These are phyloP conservation scores for Astrephomene gubernaculifera DNA, from an alignment of 139 green algal genomes.

Conservation along the genomic window DNA sequence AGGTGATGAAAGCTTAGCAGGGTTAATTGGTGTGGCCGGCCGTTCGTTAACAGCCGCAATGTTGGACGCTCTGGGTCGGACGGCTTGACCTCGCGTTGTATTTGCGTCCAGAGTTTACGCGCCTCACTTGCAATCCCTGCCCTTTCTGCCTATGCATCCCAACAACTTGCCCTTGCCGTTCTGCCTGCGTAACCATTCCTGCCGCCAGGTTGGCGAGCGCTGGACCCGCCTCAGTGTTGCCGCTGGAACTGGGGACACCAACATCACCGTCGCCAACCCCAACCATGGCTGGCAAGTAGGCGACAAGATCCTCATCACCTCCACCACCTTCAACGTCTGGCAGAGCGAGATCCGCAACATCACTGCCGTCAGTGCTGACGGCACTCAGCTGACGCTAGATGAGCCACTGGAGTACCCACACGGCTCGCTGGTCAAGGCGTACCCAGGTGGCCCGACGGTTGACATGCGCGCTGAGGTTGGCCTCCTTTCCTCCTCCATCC, in stretches of 20 bases:
- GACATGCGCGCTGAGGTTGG: slow-evolving; percentile 58
- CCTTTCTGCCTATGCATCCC: no score
- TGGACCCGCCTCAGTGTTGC: slow-evolving; percentile 57
- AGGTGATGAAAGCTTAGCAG: not conserved
- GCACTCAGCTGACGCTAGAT: slow-evolving; percentile 48
- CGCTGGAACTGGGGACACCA: slow-evolving; percentile 42
- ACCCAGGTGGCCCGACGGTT: slow-evolving; percentile 19
- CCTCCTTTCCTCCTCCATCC: slow-evolving; percentile 30
- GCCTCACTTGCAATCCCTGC: no score
- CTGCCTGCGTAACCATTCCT: no score
- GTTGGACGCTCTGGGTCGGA: no score
- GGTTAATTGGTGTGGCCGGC: no score
- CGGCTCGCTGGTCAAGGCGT: not conserved
- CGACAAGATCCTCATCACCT: slow-evolving; percentile 54
- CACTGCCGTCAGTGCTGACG: slow-evolving; percentile 11
- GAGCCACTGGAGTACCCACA: slow-evolving; percentile 44
- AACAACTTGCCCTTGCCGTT: not conserved
- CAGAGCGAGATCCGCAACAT: slow-evolving; percentile 59
- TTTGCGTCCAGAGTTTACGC: no score
- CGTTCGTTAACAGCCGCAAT: no score
- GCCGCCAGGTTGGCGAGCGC: slow-evolving; percentile 35
- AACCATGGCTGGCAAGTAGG: slow-evolving; percentile 51
- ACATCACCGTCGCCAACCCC: slow-evolving; percentile 34
- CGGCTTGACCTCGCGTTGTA: no score
- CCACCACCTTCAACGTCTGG: slow-evolving; percentile 54